Evolutionary conservation across 208 protist species (phyloP).

Genomic region (Lotmaria passim): DNA sequence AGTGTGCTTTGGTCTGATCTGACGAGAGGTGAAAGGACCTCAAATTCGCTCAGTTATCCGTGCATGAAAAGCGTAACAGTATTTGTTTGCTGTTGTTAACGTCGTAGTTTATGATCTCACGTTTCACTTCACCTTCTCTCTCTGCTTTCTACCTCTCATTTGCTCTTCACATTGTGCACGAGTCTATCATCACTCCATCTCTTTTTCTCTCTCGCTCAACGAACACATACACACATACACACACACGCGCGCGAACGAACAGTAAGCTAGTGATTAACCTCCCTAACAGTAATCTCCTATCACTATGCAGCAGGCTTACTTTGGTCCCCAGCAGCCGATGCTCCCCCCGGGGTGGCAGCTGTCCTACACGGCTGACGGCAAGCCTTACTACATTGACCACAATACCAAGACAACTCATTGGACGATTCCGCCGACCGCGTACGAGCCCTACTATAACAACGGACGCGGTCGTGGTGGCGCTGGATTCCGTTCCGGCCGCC

Average conservation of each 20-base stretch:
- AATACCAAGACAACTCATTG: slow-evolving; percentile 90
- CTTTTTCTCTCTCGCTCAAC: slow-evolving; percentile 24
- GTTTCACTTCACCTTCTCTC: neutral
- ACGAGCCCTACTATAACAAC: slow-evolving; percentile 39
- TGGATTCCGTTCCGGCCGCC: slow-evolving; percentile 40
- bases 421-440: slow-evolving; percentile 56
- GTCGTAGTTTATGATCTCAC: no score
- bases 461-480: slow-evolving; percentile 39
- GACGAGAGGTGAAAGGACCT: no score
- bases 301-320: slow-evolving; percentile 69
- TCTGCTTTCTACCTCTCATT: neutral
- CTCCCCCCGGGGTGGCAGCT: slow-evolving; percentile 84
- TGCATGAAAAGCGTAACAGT: no score
- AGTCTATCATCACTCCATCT: slow-evolving; percentile 7
- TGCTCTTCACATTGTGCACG: neutral
- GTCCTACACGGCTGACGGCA: slow-evolving; percentile 69
- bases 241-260: slow-evolving; percentile 19
- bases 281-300: slow-evolving; percentile 23
- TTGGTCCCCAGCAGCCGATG: slow-evolving; percentile 45
- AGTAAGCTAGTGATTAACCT: slow-evolving; percentile 34
- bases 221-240: slow-evolving; percentile 15
- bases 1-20: no score
- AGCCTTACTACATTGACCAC: slow-evolving; percentile 87
- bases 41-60: no score
- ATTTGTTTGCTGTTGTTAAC: no score